A percentile compares a stretch with the other conserved stretches of the same genome.
phyloP scores from a whole-genome alignment of 352 stramenopile genomes.

The Globisporangium abappressorium region DNA sequence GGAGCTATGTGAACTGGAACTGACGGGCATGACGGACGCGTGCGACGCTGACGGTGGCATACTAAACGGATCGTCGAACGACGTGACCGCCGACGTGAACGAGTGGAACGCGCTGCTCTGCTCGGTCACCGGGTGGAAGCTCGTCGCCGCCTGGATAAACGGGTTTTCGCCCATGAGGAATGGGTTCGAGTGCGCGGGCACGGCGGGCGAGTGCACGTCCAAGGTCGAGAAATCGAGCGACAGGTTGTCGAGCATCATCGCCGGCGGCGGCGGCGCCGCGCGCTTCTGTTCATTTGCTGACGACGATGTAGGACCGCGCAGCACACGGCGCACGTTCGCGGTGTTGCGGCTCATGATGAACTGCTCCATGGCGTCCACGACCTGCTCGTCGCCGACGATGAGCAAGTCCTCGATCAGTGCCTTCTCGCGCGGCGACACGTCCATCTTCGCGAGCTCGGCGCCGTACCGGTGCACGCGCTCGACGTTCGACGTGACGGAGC shows the following conservation, averaged over 20 bases:
- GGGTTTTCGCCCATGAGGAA: slow-evolving; percentile 47
- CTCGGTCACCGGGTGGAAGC: slow-evolving; percentile 27
- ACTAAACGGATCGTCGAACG: slow-evolving; percentile 21
- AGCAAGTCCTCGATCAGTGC: slow-evolving; percentile 70
- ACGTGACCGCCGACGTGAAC: slow-evolving; percentile 20
- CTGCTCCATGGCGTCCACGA: slow-evolving; percentile 79
- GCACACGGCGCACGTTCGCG: slow-evolving; percentile 41
- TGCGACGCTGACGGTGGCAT: slow-evolving; percentile 1
- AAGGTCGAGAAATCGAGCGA: slow-evolving; percentile 54
- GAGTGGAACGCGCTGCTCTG: slow-evolving; percentile 15
- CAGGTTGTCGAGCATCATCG: slow-evolving; percentile 38
- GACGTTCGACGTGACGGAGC: slow-evolving; percentile 66
- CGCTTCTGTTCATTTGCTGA: background rate
- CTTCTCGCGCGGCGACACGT: slow-evolving; percentile 58
- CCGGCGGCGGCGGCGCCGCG: background rate
- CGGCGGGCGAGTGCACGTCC: slow-evolving; percentile 41
- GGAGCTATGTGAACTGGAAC: background rate
- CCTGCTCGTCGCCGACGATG: slow-evolving; percentile 66
- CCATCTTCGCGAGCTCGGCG: slow-evolving; percentile 61
- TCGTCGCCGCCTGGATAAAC: slow-evolving; percentile 35
- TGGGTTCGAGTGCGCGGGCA: slow-evolving; percentile 30
- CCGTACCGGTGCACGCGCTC: slow-evolving; percentile 70
- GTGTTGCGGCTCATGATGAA: slow-evolving; percentile 60
- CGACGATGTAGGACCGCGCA: slow-evolving; percentile 33
- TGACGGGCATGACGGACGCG: slow-evolving; percentile 1